phyloP scores from a whole-genome alignment of 371 early-diverging fungal genomes.

The Haplosporangium sp. region DNA sequence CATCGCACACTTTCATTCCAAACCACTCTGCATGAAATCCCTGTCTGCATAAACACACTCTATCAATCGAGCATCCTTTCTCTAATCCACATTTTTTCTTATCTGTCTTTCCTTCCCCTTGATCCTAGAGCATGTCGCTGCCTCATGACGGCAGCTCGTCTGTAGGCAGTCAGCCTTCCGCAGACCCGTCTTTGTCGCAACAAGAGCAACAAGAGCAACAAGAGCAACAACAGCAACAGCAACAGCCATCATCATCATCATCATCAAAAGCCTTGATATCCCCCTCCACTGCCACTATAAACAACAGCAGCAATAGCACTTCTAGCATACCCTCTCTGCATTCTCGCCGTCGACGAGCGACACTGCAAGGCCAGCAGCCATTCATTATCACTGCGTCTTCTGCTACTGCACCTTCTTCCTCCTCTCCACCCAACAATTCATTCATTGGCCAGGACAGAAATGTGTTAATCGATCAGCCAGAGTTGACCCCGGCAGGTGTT shows the following conservation, averaged over 20 bases:
- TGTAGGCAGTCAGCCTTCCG: no score
- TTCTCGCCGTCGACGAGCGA: slow-evolving; percentile 49
- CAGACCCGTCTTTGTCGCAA: no score
- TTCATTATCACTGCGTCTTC: slow-evolving; percentile 22
- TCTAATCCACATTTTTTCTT: no score
- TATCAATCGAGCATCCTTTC: no score
- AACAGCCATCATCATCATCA: slow-evolving; percentile 1
- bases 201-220: background rate
- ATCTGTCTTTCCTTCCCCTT: no score
- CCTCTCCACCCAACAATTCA: slow-evolving; percentile 4
- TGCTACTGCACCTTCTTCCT: background rate
- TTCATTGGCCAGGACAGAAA: slow-evolving; percentile 9
- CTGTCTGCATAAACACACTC: no score
- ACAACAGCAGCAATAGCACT: background rate
- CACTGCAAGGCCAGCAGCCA: slow-evolving; percentile 47
- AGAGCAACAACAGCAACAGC: slow-evolving; percentile 11
- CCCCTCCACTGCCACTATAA: slow-evolving; percentile 3
- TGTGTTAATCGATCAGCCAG: slow-evolving; percentile 39
- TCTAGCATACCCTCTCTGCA: slow-evolving; percentile 29
- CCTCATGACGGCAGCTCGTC: no score
- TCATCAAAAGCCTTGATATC: slow-evolving; percentile 11
- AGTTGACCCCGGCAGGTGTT: slow-evolving; percentile 18
- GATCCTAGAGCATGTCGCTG: no score
- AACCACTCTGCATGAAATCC: no score
- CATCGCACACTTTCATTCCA: no score